Evolutionary conservation across 2,329 filamentous ascomycete species (phyloP).

Genomic region (Pseudogymnoascus sp.): DNA sequence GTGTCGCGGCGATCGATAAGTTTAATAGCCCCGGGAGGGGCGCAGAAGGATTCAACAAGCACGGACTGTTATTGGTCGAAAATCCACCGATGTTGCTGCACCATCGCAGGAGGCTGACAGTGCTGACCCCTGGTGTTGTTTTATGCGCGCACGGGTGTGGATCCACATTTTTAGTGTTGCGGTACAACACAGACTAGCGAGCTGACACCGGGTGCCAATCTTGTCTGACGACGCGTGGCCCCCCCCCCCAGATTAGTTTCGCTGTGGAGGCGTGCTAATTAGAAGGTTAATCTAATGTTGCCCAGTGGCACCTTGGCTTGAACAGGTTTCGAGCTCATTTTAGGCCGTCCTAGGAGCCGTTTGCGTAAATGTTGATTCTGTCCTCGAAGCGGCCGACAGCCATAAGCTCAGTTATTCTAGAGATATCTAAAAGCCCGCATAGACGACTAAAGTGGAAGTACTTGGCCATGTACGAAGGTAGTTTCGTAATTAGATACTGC

Average conservation of each 20-base stretch:
- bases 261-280: background rate
- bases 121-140: background rate
- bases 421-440: background rate
- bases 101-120: background rate
- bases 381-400: too few relatives aligned
- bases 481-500: background rate
- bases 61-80: slow-evolving; percentile 10
- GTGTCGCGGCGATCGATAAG: slow-evolving; percentile 7
- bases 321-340: too few relatives aligned
- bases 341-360: too few relatives aligned
- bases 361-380: too few relatives aligned
- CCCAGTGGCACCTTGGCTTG: too few relatives aligned
- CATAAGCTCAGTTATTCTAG: too few relatives aligned
- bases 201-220: background rate
- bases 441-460: background rate
- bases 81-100: slow-evolving; percentile 5
- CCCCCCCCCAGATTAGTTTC: background rate
- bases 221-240: background rate
- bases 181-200: too few relatives aligned
- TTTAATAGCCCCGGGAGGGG: too few relatives aligned
- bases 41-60: background rate
- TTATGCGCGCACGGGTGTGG: background rate
- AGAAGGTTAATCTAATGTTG: background rate
- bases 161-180: too few relatives aligned
- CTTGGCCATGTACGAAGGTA: background rate